Evolutionary conservation across 2,329 filamentous ascomycete species (phyloP), one percentile per base, ranked within the genome.

Genomic region (Colletotrichum neosansevieriae): DNA sequence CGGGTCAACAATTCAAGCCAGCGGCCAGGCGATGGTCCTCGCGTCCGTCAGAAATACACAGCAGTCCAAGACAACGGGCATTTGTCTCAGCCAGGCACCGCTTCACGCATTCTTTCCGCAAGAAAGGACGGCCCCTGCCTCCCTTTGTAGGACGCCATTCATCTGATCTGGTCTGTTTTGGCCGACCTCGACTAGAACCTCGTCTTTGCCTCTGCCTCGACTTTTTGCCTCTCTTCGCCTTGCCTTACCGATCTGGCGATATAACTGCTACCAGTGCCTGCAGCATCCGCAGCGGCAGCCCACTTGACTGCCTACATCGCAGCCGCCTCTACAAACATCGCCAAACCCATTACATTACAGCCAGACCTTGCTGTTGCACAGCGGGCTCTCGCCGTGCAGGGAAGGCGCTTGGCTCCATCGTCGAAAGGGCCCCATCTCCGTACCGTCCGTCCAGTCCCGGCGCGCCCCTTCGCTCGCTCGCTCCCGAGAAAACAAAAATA

Each of bases 131-230:
- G 56, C 42, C 62, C 61, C 49, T 59, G 32, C 61, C 65, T 68
- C 49, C 61, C 65, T 65, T 50, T 45, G 51, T 42, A 40, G 47
- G 61, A 54, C 47, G 45, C 60, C 54, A 69, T 66, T 69, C 66
- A 66, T 66, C 66, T 66, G 61, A 69, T 69, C 49, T 69, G 29
- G 56, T 60, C 54, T 66, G 56, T 47, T 66, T 32, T 63, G 63
- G 32, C 32, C 51, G 19, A 17, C 29, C 65, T 29, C 38, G 19
- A 50, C 21, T 45, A 45, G 54, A 49, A 56, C 47, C 34, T 44
- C 24, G 42, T 65, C 54, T 13, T 53, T n/a, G 34, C 53, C 49
- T 62, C 49, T 34, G 44, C 59, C 54, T 61, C 36, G 19, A 40
- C 34, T 45, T 38, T 29, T 15, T 29, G 13, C 51, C 11, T 40